phyloP scores from a whole-genome alignment of 345 rosid genomes.

The Trapa bicornis region DNA sequence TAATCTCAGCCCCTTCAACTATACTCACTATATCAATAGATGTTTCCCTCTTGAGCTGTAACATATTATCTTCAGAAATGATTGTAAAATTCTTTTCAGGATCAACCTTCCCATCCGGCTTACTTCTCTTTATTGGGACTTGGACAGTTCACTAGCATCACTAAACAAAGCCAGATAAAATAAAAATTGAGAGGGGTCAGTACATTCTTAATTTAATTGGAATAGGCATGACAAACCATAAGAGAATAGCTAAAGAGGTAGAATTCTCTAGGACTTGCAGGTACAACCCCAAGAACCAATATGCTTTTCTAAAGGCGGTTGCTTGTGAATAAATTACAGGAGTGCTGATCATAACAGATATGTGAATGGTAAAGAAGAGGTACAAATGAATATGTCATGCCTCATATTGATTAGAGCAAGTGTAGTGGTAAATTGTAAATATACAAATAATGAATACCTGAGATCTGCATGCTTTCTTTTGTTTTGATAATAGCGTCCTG shows the following conservation, averaged over 20 bases:
- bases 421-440: background rate
- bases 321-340: background rate
- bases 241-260: background rate
- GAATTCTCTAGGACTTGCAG: background rate
- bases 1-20: conserved; percentile 36
- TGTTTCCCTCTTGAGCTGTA: conserved; percentile 12
- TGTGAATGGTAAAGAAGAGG: background rate
- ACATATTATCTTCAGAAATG: conserved; percentile 13
- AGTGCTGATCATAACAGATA: background rate
- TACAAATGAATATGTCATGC: background rate
- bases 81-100: conserved; percentile 19
- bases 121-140: conserved; percentile 32
- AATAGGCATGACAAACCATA: background rate
- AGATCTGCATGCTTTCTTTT: conserved; percentile 41
- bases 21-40: conserved; percentile 54
- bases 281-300: background rate
- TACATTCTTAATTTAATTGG: background rate
- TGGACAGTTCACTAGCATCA: conserved; percentile 20
- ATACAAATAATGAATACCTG: conserved; percentile 32
- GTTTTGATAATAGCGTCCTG: conserved; percentile 24
- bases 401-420: background rate
- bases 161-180: background rate
- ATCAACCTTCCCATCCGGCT: conserved; percentile 31
- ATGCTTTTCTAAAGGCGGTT: background rate
- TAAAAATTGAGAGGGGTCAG: background rate